Evolutionary conservation across 23 red algal genomes (phyloP), one percentile per base, ranked within the genome.

Genomic region (Agarophyton chilense): DNA sequence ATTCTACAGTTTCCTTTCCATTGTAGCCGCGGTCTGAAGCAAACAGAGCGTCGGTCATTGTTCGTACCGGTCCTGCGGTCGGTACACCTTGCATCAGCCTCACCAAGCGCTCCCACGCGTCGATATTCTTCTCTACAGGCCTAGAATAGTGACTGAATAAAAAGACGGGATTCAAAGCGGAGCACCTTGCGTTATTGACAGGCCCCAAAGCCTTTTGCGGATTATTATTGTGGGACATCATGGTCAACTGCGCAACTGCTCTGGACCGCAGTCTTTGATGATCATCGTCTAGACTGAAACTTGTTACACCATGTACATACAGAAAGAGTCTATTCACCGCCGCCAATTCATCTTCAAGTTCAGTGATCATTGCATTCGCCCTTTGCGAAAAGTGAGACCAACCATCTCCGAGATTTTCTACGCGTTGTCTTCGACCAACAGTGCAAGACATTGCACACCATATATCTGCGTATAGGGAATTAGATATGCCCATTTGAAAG

Each of bases 221-320:
- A 60, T 61, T 82, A 41, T 82, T 82, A 38, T 64, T 35, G 26
- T 64, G 78, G 21, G 53, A 64, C 34, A 82, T 61, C 29, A 11
- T 24, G 2, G 56, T 61, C 1, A 29, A 25, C 56, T 61, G 56
- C 10, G 56, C 56, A 31, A 61, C 56, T 10, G 56, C 56, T 31
- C 56, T 61, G 2, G 22, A 61, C 4, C 56, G 22, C 25, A 82
- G 38, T 54, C 47, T n/a, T 28, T 60, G 16, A 60, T 82, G 78
- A 60, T 82, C 78, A 64, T 82, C 53, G 36, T 82, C 78, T 18
- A 58, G 78, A 36, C 78, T 82, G 42, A 82, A 64, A 8, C 62
- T 36, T 41, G 52, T 82, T 8, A 24, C 22, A 0, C 38, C 35
- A 26, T 25, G 54, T 58, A 81, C 32, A 16, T 60, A 81, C 19